Evolutionary conservation across 352 stramenopile genomes (phyloP), one percentile per base, ranked within the genome.

Genomic region (Phytophthora sp.): DNA sequence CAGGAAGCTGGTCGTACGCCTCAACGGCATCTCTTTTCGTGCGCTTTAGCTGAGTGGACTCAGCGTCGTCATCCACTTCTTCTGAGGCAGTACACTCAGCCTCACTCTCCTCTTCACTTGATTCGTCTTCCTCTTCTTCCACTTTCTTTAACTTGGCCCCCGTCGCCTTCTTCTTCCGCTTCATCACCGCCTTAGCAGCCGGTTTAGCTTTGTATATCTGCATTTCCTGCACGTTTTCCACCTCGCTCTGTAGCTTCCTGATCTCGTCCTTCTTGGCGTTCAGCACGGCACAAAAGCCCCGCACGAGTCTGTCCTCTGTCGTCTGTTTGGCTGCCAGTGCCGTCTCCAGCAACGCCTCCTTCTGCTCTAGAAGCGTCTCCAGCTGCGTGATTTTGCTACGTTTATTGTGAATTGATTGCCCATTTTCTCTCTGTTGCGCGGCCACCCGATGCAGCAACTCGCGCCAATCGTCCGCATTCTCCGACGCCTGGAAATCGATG

Each of bases 181-280:
- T 72, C 21, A 36, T n/a, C 5, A 30, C 33, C 33, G 21, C 74
- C 31, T 68, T 68, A 7, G 21, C 29, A 31, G 7, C 13, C 4
- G 39, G 16, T 16, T 52, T 65, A 29, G 3, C n/a, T 18, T 41
- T 24, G 21, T 27, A 52, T 3, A 29, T 57, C 15, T 46, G 47
- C 55, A 39, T 13, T 3, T 30, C 52, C 15, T 46, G 47, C 55
- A 39, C 13, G 2, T 60, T 56, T 3, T 64, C 51, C 23, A 86
- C 11, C 23, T 82, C 71, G 7, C 63, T 41, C 66, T 80, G 63
- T 16, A 89, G 44, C 7, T 74, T 72, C 53, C 67, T 65, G 9
- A 88, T 83, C 42, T 83, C 76, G n/a, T 86, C 76, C 57, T 89
- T 89, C 70, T 89, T 88, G 16, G 74, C 68, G 31, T 88, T 87